Conservation (phyloP, 352 stramenopile genomes). For the Phytophthora ohioensis region DNA sequence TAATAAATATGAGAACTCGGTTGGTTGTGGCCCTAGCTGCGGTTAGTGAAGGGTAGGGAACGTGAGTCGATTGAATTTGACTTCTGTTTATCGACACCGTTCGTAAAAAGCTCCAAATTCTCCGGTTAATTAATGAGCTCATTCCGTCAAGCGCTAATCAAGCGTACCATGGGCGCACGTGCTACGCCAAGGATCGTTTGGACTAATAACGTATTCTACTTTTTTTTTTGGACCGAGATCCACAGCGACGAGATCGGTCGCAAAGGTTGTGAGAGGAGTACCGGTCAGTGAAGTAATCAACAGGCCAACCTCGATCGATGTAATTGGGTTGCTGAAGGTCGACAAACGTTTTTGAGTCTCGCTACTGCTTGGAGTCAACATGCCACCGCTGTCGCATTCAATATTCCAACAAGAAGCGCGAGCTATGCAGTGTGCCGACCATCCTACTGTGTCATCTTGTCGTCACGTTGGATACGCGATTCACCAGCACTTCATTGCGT, state of each 20-base stretch:
- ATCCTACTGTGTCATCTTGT: conserved; percentile 55
- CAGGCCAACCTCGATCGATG: conserved; percentile 65
- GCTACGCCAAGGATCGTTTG: conserved; percentile 8
- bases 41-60: no score
- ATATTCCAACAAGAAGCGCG: conserved; percentile 46
- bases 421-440: conserved; percentile 51
- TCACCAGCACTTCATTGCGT: conserved; percentile 49
- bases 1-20: no score
- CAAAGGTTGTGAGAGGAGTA: conserved; percentile 34
- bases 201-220: conserved; percentile 10
- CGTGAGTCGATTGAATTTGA: no score
- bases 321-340: conserved; percentile 57
- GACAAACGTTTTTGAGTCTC: conserved; percentile 51
- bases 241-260: conserved; percentile 63
- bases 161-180: conserved; percentile 34
- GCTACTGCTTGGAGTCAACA: conserved; percentile 60
- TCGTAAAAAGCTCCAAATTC: conserved; percentile 16
- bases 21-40: no score
- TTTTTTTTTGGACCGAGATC: conserved; percentile 50
- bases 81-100: no score
- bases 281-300: conserved; percentile 38
- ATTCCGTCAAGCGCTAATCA: conserved; percentile 61
- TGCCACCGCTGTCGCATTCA: conserved; percentile 70
- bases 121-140: conserved; percentile 65
- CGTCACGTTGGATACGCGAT: conserved; percentile 53